Evolutionary conservation across 306 rosid genomes (phyloP), one percentile per base, ranked within the genome.

Genomic region (Mucuna pruriens): DNA sequence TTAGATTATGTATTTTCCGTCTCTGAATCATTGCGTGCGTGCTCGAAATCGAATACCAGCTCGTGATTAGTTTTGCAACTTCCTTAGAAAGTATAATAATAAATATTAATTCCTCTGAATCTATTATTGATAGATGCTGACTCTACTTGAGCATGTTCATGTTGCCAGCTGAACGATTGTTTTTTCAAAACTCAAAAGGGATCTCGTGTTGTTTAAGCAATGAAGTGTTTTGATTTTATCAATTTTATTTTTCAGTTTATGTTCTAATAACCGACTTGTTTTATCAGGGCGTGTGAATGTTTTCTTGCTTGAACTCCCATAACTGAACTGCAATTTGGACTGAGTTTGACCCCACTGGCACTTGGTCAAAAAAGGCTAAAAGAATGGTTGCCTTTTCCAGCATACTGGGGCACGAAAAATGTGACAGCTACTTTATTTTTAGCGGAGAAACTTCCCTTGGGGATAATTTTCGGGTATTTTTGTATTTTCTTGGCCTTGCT

Each of bases 401-500:
- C 33, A 78, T 83, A 44, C 12, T 89, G 48, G 84, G 82, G 64
- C 79, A 40, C 33, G 86, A 83, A 52, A 84, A 78, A 19, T 93
- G 98, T 74, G 84, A 81, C 69, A 91, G 91, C 82, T 89, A 89
- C 90, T 88, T 91, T 12, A 63, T 93, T 82, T 91, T 95, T 68
- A 75, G 82, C 16, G 84, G 79, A 29, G 99, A 95, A 89, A 86
- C 90, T 63, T 71, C 64, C 26, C 92, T 95, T 57, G 93, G 92
- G 6, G 69, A 49, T 23, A 84, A 82, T 73, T 67, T 88, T 15
- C 83, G 94, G 84, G 71, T 89, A 6, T 78, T 88, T 83, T 71
- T 93, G 25, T 95, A 93, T 78, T 80, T 90, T 57, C 86, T 91
- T 68, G 92, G 88, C 67, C 97, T 95, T 79, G 97, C 92, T 33